Conservation (phyloP, 306 rosid genomes). For the Quercus glauca region DNA sequence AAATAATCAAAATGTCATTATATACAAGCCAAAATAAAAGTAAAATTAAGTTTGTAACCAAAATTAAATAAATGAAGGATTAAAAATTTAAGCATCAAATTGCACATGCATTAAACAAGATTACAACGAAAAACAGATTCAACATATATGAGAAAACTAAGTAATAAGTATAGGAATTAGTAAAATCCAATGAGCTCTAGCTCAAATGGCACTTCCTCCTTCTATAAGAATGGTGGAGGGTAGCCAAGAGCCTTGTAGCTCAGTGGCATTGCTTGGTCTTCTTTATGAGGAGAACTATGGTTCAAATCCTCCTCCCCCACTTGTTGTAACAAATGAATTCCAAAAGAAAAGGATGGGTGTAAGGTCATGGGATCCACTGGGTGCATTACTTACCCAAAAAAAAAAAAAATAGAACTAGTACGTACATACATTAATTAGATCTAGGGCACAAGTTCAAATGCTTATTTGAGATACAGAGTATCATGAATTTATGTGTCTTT, state of each 20-base stretch:
- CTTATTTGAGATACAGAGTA: neutral
- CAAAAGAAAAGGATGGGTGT: too few species aligned
- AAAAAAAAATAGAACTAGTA: too few species aligned
- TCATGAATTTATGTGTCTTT: constrained; percentile 9
- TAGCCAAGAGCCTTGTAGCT: too few species aligned
- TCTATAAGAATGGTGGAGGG: too few species aligned
- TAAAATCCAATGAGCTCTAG: too few species aligned
- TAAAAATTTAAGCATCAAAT: neutral
- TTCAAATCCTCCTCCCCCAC: too few species aligned
- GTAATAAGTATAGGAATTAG: neutral
- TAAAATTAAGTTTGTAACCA: neutral
- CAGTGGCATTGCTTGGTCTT: too few species aligned
- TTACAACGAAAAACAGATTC: neutral
- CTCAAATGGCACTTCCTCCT: too few species aligned
- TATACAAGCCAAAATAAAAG: neutral
- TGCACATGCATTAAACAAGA: neutral
- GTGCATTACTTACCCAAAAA: too few species aligned
- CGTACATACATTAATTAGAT: neutral
- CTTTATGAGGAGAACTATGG: too few species aligned
- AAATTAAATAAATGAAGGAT: neutral
- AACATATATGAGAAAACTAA: neutral
- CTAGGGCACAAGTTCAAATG: neutral
- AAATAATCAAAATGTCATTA: neutral
- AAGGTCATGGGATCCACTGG: too few species aligned
- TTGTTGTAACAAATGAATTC: too few species aligned